Percentiles rank a stretch among this genome's conserved stretches.
phyloP scores from a whole-genome alignment of 1,139 yeast genomes.

The Kurtzmaniella quercitrusa region DNA sequence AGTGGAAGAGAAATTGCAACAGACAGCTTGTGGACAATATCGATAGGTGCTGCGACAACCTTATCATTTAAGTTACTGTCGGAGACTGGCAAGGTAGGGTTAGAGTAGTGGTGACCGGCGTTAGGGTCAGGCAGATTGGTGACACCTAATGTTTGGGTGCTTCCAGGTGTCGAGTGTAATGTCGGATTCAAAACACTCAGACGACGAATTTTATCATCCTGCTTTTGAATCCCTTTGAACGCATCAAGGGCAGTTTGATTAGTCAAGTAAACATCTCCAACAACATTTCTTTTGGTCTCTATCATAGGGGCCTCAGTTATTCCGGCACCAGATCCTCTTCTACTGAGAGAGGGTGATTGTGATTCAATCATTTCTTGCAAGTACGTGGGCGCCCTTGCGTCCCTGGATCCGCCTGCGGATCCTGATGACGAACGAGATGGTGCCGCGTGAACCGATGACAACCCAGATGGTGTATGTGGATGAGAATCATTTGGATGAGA shows the following conservation, averaged over 20 bases:
- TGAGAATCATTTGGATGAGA: slow-evolving; percentile 5
- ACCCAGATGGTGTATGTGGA: slow-evolving; percentile 17
- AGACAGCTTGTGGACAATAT: slow-evolving; percentile 26
- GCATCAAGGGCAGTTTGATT: slow-evolving; percentile 50
- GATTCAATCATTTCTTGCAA: slow-evolving; percentile 37
- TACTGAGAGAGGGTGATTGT: slow-evolving; percentile 21
- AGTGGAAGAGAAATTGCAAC: slow-evolving; percentile 54
- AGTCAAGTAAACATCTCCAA: slow-evolving; percentile 50
- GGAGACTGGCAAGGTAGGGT: no score
- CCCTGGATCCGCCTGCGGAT: slow-evolving; percentile 33
- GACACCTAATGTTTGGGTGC: neutral
- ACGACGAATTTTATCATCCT: slow-evolving; percentile 42
- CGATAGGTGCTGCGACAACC: slow-evolving; percentile 28
- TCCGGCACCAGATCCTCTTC: slow-evolving; percentile 36
- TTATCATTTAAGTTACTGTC: no score
- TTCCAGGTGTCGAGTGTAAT: neutral
- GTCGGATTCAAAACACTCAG: slow-evolving; percentile 28
- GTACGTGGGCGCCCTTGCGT: slow-evolving; percentile 22
- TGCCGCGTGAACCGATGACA: slow-evolving; percentile 10
- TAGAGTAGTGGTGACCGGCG: no score
- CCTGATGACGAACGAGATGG: slow-evolving; percentile 19
- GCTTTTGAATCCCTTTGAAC: slow-evolving; percentile 45
- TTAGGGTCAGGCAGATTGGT: neutral
- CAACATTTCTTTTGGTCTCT: slow-evolving; percentile 50
- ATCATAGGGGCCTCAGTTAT: slow-evolving; percentile 42